phyloP scores from a whole-genome alignment of 352 stramenopile species.

The Pythium phragmiticola region DNA sequence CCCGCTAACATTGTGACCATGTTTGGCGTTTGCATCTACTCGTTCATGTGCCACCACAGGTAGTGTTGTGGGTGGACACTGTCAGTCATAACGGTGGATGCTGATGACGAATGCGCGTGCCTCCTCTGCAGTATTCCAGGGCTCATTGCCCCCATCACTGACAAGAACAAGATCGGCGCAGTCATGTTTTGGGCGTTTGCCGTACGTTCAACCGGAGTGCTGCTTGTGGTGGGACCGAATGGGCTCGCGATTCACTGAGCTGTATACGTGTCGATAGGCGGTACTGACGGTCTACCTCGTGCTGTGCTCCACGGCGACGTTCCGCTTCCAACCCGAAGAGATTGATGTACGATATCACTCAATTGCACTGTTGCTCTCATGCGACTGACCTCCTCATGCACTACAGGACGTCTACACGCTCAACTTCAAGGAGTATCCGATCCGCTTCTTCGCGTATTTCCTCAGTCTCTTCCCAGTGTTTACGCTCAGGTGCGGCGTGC shows the following conservation, averaged over 20 bases:
- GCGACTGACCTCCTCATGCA: not conserved
- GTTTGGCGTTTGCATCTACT: slow-evolving; percentile 89
- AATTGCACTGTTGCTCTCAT: slow-evolving; percentile 1
- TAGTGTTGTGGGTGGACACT: slow-evolving; percentile 18
- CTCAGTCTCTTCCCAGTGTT: slow-evolving; percentile 87
- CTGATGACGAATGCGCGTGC: not conserved
- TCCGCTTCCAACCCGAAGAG: slow-evolving; percentile 75
- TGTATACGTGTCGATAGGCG: slow-evolving; percentile 37
- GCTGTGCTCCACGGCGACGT: slow-evolving; percentile 71
- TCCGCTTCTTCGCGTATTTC: slow-evolving; percentile 83
- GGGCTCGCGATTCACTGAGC: not conserved
- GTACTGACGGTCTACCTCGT: slow-evolving; percentile 81
- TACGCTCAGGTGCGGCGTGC: slow-evolving; percentile 67
- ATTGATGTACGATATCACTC: slow-evolving; percentile 58
- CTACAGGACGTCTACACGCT: slow-evolving; percentile 86
- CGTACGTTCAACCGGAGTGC: slow-evolving; percentile 31
- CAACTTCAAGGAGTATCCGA: slow-evolving; percentile 84
- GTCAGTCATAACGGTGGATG: not conserved
- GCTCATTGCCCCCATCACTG: slow-evolving; percentile 75
- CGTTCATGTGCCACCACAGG: slow-evolving; percentile 91
- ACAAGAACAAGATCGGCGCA: slow-evolving; percentile 73
- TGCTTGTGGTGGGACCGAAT: not conserved
- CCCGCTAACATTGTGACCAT: slow-evolving; percentile 73
- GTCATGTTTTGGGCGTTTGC: slow-evolving; percentile 69
- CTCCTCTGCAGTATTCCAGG: slow-evolving; percentile 56